phyloP scores from a whole-genome alignment of 306 rosid species.

The Cyamopsis tetragonoloba region DNA sequence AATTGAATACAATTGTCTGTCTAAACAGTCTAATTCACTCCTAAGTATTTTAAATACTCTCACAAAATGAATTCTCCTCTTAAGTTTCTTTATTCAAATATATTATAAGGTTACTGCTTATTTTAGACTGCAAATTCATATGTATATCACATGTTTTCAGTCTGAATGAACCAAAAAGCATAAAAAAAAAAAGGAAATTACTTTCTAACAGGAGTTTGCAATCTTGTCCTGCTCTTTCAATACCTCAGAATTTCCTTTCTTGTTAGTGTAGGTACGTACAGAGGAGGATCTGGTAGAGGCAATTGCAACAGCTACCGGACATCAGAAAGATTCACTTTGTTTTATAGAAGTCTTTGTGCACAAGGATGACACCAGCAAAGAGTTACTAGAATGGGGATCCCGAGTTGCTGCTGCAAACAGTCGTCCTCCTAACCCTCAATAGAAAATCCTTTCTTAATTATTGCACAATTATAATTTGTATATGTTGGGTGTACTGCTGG shows the following conservation, averaged over 20 bases:
- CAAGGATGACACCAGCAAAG: constrained; percentile 90
- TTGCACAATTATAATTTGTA: not conserved
- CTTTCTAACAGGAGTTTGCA: not conserved
- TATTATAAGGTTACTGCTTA: no score
- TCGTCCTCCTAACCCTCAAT: constrained; percentile 88
- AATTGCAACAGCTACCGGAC: constrained; percentile 46
- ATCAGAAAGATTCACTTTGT: constrained; percentile 58
- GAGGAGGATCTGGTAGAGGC: constrained; percentile 74
- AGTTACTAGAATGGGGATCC: constrained; percentile 93
- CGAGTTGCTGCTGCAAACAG: constrained; percentile 84
- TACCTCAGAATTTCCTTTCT: not conserved
- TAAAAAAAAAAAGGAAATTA: not conserved
- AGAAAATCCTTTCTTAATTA: not conserved
- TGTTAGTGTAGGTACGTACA: constrained; percentile 53
- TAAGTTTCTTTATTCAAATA: no score
- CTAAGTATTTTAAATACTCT: no score
- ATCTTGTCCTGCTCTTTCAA: not conserved
- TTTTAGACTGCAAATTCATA: not conserved
- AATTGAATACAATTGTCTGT: no score
- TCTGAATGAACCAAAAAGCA: not conserved
- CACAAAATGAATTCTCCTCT: no score
- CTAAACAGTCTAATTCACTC: no score
- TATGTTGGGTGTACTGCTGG: not conserved
- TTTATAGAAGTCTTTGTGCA: constrained; percentile 74
- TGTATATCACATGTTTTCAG: not conserved